Evolutionary conservation across 768 basidiomycete species (phyloP).

Genomic region (Obba rivulosa): DNA sequence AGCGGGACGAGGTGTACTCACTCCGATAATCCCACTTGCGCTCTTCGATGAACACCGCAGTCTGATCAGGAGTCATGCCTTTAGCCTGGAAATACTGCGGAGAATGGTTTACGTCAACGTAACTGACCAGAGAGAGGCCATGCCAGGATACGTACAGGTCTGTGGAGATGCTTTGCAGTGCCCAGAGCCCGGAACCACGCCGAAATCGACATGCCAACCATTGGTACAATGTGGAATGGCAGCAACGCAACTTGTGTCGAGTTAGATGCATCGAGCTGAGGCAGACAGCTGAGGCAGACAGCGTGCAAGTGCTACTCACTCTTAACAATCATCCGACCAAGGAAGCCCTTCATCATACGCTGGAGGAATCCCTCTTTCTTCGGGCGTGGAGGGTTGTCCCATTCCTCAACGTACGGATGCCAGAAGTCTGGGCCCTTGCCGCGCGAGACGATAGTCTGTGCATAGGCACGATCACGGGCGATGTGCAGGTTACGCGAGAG

Average conservation of each 20-base stretch:
- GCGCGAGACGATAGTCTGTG: slow-evolving; percentile 77
- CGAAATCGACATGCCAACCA: slow-evolving; percentile 55
- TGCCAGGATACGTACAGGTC: slow-evolving; percentile 40
- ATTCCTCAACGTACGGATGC: slow-evolving; percentile 79
- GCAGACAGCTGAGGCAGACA: no score
- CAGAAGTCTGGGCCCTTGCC: slow-evolving; percentile 83
- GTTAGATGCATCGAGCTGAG: neutral
- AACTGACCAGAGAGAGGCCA: neutral
- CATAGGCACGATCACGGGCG: slow-evolving; percentile 72
- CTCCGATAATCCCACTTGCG: slow-evolving; percentile 85
- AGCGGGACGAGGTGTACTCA: slow-evolving; percentile 25
- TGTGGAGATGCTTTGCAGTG: slow-evolving; percentile 65
- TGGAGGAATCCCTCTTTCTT: slow-evolving; percentile 3
- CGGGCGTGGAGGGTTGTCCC: slow-evolving; percentile 47
- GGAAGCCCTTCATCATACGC: slow-evolving; percentile 8
- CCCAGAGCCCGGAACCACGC: slow-evolving; percentile 65
- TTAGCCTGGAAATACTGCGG: slow-evolving; percentile 81
- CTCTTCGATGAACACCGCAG: slow-evolving; percentile 79
- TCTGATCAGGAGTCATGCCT: slow-evolving; percentile 67
- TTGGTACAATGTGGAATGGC: slow-evolving; percentile 56
- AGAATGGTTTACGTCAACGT: no score
- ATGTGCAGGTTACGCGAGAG: slow-evolving; percentile 78
- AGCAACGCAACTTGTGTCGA: slow-evolving; percentile 44
- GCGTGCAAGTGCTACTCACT: slow-evolving; percentile 12
- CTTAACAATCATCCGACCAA: slow-evolving; percentile 14